A percentile compares a stretch with the other conserved stretches of the same genome.
Evolutionary conservation across 139 green algal genomes (phyloP).

Genomic region (Chlorella sp.): DNA sequence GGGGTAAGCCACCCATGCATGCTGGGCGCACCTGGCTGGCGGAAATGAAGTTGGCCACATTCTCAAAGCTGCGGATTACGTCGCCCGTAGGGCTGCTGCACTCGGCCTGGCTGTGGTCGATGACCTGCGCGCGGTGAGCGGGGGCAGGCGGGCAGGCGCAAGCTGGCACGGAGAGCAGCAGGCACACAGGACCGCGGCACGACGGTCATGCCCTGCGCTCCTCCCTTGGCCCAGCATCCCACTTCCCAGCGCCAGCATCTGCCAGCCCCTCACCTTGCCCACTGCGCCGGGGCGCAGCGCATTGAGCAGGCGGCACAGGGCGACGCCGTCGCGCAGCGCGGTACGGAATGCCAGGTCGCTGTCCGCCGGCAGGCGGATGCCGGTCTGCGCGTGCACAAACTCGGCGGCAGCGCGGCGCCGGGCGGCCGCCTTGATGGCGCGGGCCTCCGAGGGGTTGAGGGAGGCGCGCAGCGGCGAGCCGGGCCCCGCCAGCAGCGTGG

Average conservation of each 20-base stretch:
- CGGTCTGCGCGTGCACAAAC: conserved; percentile 59
- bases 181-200: no score
- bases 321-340: conserved; percentile 63
- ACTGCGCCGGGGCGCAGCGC: conserved; percentile 51
- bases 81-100: conserved; percentile 30
- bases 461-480: neutral
- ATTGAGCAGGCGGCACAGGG: conserved; percentile 73
- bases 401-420: conserved; percentile 48
- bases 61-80: conserved; percentile 53
- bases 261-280: conserved; percentile 18
- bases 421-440: neutral
- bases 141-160: no score
- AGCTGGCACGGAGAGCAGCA: neutral
- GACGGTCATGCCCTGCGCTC: no score
- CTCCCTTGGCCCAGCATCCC: no score
- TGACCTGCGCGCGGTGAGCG: no score
- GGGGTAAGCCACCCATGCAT: no score
- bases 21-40: neutral
- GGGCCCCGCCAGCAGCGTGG: no score
- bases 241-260: no score
- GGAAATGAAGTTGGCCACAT: conserved; percentile 66
- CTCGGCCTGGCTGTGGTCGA: conserved; percentile 10
- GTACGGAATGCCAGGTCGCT: conserved; percentile 63
- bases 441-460: neutral
- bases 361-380: conserved; percentile 44